Base-by-base conservation (phyloP, 1,284 basidiomycete species). In the Ceratobasidium sp. region DNA sequence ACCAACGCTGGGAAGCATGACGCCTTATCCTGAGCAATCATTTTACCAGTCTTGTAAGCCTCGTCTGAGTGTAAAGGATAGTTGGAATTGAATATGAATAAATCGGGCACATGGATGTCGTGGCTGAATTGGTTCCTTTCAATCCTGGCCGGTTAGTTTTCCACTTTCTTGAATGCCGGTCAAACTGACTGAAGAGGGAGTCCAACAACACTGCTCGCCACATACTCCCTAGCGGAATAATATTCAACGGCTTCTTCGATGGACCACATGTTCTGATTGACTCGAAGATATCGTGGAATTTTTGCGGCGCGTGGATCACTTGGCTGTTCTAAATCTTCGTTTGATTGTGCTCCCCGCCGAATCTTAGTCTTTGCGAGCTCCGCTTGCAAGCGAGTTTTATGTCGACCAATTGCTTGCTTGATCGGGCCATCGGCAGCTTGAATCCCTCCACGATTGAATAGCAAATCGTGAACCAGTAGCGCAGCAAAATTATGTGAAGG, bases 1-100 rank as follows among this genome's bases (percentile, higher is more conserved):
- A 98, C 87, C 70, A 89, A 84, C 0, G 97, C 95, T 9, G 97
- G 96, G 79, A 99, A 96, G 81, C 97, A 99, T 58, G 93, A 96
- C 14, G 97, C 97, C 80, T 98, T 97, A 81, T 99, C 97, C 80
- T 99, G 97, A 9, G 98, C 83, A 72, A 99, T 95, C 36, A 99
- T 82, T 77, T 88, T 90, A 39, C 93, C 93, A n/a, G 85, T 81
- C 73, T 82, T 83, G 80, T 94, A 96, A 2, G 88, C 81, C 1
- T 81, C 78, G 77, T 89, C 87, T 34, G 86, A 83, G 36, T 87
- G 87, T 75, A 92, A 89, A 85, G 86, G 16, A 81, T 82, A 72
- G 45, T 82, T 82, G 3, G 91, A 87, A 72, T 91, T 86, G 78
- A 98, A 96, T 28, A 89, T 84, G 34, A 97, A 83, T 30, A 98